A percentile compares a stretch with the other conserved stretches of the same genome.
Evolutionary conservation across 2,329 filamentous ascomycete species (phyloP).

Genomic region (Pseudocercospora musae): DNA sequence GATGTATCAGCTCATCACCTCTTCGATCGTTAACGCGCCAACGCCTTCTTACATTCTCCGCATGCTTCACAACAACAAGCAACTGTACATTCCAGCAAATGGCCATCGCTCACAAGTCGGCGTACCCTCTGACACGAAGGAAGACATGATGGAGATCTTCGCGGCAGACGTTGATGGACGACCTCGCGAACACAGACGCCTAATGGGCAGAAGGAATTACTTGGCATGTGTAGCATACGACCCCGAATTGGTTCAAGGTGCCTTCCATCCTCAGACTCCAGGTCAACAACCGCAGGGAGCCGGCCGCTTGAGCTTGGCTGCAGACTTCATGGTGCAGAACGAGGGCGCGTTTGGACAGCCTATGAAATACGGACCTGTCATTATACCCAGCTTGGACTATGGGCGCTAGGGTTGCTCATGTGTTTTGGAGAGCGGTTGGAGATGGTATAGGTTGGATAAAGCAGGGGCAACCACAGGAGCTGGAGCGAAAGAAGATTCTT

Average conservation of each 20-base stretch:
- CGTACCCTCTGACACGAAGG: constrained; percentile 84
- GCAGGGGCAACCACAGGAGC: neutral
- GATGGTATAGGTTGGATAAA: neutral
- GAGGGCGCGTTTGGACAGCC: constrained; percentile 77
- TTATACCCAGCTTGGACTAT: constrained; percentile 69
- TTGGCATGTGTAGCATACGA: constrained; percentile 92
- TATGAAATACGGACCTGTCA: constrained; percentile 95
- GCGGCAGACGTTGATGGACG: constrained; percentile 86
- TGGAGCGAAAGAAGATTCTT: neutral
- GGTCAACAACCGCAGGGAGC: constrained; percentile 32
- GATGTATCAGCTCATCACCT: constrained; percentile 97
- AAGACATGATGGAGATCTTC: constrained; percentile 99
- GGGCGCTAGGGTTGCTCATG: constrained; percentile 37
- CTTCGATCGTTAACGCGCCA: constrained; percentile 85
- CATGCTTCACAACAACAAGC: constrained; percentile 91
- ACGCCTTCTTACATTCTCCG: constrained; percentile 83
- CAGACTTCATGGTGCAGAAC: constrained; percentile 95
- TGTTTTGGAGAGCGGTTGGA: neutral
- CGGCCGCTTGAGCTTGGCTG: constrained; percentile 72
- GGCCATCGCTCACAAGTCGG: constrained; percentile 60
- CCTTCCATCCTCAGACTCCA: constrained; percentile 21
- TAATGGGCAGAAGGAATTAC: constrained; percentile 93
- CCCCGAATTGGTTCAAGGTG: constrained; percentile 65
- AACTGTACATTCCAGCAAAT: constrained; percentile 86
- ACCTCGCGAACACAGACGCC: constrained; percentile 76